A percentile compares a stretch with the other conserved stretches of the same genome.
phyloP scores from a whole-genome alignment of 148 eudicot species.

The Chenopodium album region DNA sequence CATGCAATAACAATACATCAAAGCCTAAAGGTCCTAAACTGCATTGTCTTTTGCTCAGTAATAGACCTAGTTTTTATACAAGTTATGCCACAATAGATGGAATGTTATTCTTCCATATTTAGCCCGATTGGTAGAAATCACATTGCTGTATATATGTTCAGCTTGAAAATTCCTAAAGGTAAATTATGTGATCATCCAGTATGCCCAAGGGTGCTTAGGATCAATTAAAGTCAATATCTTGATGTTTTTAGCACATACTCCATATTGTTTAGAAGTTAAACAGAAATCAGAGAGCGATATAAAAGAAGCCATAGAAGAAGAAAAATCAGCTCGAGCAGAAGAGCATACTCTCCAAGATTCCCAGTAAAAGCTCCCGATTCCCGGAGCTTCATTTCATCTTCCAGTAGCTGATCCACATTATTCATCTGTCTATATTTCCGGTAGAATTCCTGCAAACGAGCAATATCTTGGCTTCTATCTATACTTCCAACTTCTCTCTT shows the following conservation, averaged over 20 bases:
- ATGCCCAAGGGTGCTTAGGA: neutral
- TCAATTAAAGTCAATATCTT: too few species aligned
- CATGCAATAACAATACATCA: neutral
- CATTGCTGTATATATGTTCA: neutral
- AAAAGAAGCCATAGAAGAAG: neutral
- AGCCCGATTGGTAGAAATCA: neutral
- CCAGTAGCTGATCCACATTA: conserved; percentile 75
- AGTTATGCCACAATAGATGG: neutral
- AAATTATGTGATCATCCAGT: neutral
- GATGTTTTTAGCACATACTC: neutral
- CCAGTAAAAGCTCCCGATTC: conserved; percentile 81
- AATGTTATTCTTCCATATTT: neutral
- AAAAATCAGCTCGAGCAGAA: neutral
- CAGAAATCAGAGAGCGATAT: neutral
- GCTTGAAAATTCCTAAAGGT: neutral
- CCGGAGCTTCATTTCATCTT: conserved; percentile 85
- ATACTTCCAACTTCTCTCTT: conserved; percentile 89
- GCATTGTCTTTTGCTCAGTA: neutral
- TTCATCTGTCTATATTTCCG: conserved; percentile 65
- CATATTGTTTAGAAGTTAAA: neutral
- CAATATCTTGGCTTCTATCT: conserved; percentile 91
- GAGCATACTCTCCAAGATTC: conserved; percentile 87
- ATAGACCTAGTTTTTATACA: neutral
- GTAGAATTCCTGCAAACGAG: conserved; percentile 87
- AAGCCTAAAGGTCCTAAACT: neutral